A percentile compares a stretch with the other conserved stretches of the same genome.
These are phyloP conservation scores for Didymosphaeria variabile DNA, from an alignment of 2,329 filamentous ascomycete genomes.

Conservation along the genomic window DNA sequence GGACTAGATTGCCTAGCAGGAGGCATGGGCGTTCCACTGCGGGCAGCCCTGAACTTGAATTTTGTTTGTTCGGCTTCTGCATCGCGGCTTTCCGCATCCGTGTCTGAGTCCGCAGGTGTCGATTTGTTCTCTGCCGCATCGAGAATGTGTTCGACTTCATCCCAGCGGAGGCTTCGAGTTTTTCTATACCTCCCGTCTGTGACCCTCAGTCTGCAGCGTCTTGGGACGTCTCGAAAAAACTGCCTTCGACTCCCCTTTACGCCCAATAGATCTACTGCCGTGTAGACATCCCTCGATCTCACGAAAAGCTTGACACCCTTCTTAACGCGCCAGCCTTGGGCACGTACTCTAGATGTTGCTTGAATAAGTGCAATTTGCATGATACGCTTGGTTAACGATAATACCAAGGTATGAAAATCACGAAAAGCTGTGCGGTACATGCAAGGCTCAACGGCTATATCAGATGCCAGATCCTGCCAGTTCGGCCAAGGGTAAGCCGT, in stretches of 20 bases:
- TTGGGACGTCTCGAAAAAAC: constrained; percentile 63
- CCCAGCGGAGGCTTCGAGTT: constrained; percentile 48
- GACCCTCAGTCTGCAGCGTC: constrained; percentile 63
- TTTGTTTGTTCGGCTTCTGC: constrained; percentile 25
- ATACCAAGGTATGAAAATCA: constrained; percentile 74
- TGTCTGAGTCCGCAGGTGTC: constrained; percentile 45
- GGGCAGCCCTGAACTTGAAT: constrained; percentile 33
- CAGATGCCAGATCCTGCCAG: constrained; percentile 42
- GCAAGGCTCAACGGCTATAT: constrained; percentile 62
- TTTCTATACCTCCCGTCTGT: constrained; percentile 48
- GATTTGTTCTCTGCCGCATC: constrained; percentile 14
- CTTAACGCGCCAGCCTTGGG: constrained; percentile 48
- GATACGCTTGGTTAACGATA: constrained; percentile 74
- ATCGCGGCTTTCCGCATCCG: constrained; percentile 17
- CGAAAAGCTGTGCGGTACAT: constrained; percentile 79
- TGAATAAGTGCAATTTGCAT: constrained; percentile 75
- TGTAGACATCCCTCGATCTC: constrained; percentile 60
- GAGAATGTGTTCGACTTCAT: constrained; percentile 45
- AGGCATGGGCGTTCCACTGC: constrained; percentile 42
- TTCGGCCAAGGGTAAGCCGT: constrained; percentile 40
- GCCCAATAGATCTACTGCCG: constrained; percentile 64
- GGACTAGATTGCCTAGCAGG: constrained; percentile 23
- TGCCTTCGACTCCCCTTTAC: constrained; percentile 57
- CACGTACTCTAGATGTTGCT: constrained; percentile 72
- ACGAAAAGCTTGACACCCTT: constrained; percentile 48